Evolutionary conservation across 192 early-diverging fungal species (phyloP).

Genomic region (Cetraspora pellucida): DNA sequence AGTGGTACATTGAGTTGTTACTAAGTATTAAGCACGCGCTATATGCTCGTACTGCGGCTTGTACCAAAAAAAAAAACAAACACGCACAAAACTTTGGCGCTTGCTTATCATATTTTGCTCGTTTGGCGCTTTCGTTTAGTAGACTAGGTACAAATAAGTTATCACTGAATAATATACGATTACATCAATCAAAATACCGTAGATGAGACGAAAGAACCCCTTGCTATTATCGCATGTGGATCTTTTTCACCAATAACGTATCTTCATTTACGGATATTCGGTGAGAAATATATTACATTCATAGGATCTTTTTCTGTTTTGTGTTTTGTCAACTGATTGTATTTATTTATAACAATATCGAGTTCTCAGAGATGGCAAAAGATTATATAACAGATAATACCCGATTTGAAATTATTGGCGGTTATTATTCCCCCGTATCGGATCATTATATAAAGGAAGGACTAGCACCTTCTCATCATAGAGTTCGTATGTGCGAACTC

Average conservation of each 20-base stretch:
- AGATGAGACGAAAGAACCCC: constrained; percentile 74
- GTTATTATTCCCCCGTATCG: constrained; percentile 96
- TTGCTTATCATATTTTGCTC: constrained; percentile 1
- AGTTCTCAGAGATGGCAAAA: constrained; percentile 83
- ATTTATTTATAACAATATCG: not conserved
- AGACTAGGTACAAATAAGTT: not conserved
- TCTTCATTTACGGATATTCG: constrained; percentile 98
- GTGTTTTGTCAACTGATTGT: not conserved
- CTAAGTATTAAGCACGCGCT: not conserved
- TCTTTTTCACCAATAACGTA: constrained; percentile 98
- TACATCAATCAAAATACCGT: constrained; percentile 21
- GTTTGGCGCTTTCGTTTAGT: not conserved
- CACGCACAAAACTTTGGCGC: not conserved
- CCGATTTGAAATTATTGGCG: constrained; percentile 87
- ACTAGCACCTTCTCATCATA: constrained; percentile 80
- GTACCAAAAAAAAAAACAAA: not conserved
- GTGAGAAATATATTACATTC: constrained; percentile 54
- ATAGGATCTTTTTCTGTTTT: not conserved
- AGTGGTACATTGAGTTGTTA: not conserved
- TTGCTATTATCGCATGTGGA: constrained; percentile 94
- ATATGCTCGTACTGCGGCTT: not conserved
- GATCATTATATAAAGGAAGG: constrained; percentile 94
- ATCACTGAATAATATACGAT: constrained; percentile 10
- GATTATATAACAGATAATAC: constrained; percentile 77
- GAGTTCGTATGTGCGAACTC: constrained; percentile 91